These are phyloP conservation scores for Solanum sitiens DNA, from an alignment of 257 asterid species.

Conservation along the genomic window DNA sequence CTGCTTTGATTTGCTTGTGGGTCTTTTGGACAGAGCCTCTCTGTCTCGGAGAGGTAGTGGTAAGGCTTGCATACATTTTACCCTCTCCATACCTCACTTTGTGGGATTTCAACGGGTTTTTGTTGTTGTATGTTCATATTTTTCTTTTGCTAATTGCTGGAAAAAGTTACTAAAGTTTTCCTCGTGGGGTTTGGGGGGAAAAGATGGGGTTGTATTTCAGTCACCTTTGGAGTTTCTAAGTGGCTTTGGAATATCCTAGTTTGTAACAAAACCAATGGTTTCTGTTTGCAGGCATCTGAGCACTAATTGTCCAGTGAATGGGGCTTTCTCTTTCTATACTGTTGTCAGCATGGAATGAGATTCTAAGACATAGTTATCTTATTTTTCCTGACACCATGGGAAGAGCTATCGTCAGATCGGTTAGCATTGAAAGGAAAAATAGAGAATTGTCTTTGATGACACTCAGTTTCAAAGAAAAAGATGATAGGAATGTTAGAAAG, in stretches of 20 bases:
- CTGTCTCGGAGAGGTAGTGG: too few relatives aligned
- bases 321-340: constrained; percentile 32
- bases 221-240: background rate
- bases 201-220: background rate
- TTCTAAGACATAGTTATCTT: constrained; percentile 8
- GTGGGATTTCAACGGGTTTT: background rate
- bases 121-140: background rate
- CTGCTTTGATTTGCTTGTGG: background rate
- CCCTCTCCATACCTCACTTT: fast-evolving
- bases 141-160: background rate
- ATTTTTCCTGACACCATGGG: constrained; percentile 20
- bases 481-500: background rate
- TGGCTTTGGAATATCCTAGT: background rate
- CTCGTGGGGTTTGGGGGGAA: background rate
- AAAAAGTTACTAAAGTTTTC: background rate
- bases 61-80: fast-evolving
- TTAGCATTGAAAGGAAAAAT: constrained; percentile 36
- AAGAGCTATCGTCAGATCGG: constrained; percentile 26
- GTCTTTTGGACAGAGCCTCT: too few relatives aligned
- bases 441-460: constrained; percentile 16
- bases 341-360: constrained; percentile 29
- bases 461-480: constrained; percentile 20
- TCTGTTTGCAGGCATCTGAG: background rate
- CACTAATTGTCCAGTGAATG: constrained; percentile 6
- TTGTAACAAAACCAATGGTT: background rate